Conservation (phyloP, 1,284 basidiomycete species). For the Microbotryomycetes sp. region DNA sequence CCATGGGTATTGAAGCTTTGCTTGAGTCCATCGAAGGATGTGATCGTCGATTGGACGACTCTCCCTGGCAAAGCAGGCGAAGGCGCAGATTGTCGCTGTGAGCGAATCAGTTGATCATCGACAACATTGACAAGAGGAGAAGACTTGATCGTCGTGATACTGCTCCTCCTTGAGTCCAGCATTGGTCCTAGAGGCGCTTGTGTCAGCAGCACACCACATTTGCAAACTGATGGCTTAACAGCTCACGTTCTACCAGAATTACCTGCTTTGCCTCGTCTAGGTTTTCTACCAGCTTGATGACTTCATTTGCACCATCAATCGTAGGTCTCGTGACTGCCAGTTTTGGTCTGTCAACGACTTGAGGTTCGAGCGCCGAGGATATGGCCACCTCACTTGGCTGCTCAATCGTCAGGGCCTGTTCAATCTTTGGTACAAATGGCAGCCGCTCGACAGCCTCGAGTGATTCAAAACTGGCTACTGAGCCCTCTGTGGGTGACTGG, state of each 20-base stretch:
- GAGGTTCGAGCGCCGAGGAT: no score
- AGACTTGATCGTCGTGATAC: background rate
- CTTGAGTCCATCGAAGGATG: no score
- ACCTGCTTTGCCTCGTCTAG: background rate
- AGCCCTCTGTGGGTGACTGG: background rate
- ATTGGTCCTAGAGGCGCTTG: background rate
- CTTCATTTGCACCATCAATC: background rate
- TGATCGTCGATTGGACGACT: background rate
- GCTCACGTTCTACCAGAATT: background rate
- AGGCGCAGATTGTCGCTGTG: background rate
- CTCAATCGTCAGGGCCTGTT: background rate
- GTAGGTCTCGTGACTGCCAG: no score
- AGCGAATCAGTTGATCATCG: background rate
- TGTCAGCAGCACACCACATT: background rate
- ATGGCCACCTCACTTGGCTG: no score
- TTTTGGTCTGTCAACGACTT: no score
- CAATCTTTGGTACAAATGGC: background rate
- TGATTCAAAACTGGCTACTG: background rate
- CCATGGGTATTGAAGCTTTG: background rate
- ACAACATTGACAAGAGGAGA: background rate
- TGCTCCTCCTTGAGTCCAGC: background rate
- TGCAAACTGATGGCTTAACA: background rate
- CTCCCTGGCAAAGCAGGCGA: background rate
- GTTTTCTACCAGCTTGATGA: background rate
- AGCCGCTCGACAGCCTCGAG: background rate